A percentile compares a stretch with the other conserved stretches of the same genome.
Evolutionary conservation across 805 yeast species (phyloP).

Genomic region (Metschnikowia kofuensis): DNA sequence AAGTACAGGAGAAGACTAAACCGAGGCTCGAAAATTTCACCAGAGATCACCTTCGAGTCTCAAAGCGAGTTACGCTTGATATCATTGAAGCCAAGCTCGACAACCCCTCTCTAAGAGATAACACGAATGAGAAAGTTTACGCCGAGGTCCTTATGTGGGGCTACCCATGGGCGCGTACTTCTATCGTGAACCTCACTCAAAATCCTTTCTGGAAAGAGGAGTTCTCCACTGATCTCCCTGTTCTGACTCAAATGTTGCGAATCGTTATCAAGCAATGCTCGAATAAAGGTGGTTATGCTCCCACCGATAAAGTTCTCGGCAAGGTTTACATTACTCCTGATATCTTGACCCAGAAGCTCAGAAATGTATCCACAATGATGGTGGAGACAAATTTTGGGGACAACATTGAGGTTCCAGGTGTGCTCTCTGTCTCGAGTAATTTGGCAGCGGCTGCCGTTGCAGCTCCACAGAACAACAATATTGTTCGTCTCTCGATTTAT

Average conservation of each 20-base stretch:
- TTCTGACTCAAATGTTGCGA: constrained; percentile 50
- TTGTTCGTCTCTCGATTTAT: constrained; percentile 45
- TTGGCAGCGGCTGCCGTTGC: constrained; percentile 9
- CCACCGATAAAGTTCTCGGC: constrained; percentile 47
- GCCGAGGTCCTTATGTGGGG: constrained; percentile 74
- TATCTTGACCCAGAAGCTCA: constrained; percentile 36
- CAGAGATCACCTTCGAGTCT: constrained; percentile 46
- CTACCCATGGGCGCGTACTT: constrained; percentile 75
- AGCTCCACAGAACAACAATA: constrained; percentile 27
- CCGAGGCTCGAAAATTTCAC: constrained; percentile 12
- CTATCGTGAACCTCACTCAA: constrained; percentile 46
- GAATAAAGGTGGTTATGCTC: constrained; percentile 22
- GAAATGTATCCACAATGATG: constrained; percentile 34
- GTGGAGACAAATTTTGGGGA: constrained; percentile 24
- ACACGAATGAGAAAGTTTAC: constrained; percentile 41
- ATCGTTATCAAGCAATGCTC: constrained; percentile 43
- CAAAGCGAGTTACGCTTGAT: constrained; percentile 53
- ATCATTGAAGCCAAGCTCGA: constrained; percentile 64
- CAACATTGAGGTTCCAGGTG: constrained; percentile 20
- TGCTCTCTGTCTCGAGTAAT: constrained; percentile 8
- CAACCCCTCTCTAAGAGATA: constrained; percentile 7
- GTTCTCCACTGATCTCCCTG: constrained; percentile 59
- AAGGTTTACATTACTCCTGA: constrained; percentile 54
- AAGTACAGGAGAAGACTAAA: not conserved
- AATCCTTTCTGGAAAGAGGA: constrained; percentile 85